These are phyloP conservation scores for Gillenia trifoliata DNA, from an alignment of 306 rosid genomes.

Conservation along the genomic window DNA sequence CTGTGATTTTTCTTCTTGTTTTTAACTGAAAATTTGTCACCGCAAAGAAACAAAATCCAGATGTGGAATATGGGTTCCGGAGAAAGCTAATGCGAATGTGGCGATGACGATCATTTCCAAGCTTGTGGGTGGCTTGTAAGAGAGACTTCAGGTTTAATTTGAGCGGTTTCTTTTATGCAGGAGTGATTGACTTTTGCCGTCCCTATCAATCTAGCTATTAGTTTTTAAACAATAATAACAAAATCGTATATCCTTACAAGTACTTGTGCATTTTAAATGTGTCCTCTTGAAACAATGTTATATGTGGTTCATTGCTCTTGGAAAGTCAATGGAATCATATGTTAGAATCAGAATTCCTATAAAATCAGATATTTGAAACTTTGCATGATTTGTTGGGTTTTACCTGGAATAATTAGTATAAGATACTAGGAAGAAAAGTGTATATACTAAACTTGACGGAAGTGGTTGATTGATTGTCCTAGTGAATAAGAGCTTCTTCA, in stretches of 20 bases:
- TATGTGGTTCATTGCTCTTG: background rate
- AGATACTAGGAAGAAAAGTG: too few species aligned
- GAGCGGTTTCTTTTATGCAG: conserved; percentile 1
- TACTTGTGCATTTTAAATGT: background rate
- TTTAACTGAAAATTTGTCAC: background rate
- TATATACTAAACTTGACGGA: too few species aligned
- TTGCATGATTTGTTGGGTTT: too few species aligned
- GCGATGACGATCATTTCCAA: conserved; percentile 2
- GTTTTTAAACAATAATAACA: too few species aligned
- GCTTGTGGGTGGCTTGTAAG: background rate
- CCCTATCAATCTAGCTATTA: background rate
- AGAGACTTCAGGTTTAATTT: background rate
- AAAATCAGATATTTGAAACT: too few species aligned
- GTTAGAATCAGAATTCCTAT: too few species aligned
- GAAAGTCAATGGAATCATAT: background rate
- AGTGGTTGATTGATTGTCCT: too few species aligned
- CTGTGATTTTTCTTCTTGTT: background rate
- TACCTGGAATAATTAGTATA: too few species aligned
- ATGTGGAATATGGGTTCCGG: conserved; percentile 1
- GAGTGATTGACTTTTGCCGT: background rate
- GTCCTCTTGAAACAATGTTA: too few species aligned
- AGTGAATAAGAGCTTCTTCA: too few species aligned
- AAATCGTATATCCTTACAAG: background rate
- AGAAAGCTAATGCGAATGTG: background rate
- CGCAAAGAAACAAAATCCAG: background rate